Evolutionary conservation across 2,329 filamentous ascomycete species (phyloP), one percentile per base, ranked within the genome.

Genomic region (Periglandula ipomoeae): DNA sequence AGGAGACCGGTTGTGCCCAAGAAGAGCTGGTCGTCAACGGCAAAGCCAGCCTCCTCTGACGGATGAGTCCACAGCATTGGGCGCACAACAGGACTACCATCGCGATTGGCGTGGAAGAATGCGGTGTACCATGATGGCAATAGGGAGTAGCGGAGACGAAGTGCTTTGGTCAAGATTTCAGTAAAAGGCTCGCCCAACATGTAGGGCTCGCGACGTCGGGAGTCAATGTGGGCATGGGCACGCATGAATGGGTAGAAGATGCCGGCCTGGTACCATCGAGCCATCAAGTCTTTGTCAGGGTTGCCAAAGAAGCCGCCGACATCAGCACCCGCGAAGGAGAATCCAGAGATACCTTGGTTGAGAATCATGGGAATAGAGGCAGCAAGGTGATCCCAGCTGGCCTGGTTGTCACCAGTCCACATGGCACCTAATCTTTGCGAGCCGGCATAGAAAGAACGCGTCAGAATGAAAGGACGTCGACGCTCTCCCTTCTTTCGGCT

Each of bases 361-460:
- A 98, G 73, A 22, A 95, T 74, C 93, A 98, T 98, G 22, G 93
- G 91, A 34, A 96, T 79, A 2, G 89, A 86, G 1, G 84, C 87
- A n/a, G 82, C 87, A 15, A 98, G 78, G 61, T 97, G 90, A 17
- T 84, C 82, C 93, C 93, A 98, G 22, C 80, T 83, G 10, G 93
- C 93, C 65, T 93, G 87, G 70, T 98, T 98, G 64, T 98, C 93
- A 52, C 93, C 93, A 19, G 93, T 98, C 93, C 93, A 98, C 90
- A 96, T 96, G 51, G 93, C 91, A 54, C 89, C 88, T 38, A 88
- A 72, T 49, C 91, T 83, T 69, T 98, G 93, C 48, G 87, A 89
- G 32, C 93, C 93, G 11, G 91, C 81, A 63, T 84, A 98, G 72
- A 94, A 98, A 0, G 90, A 86, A 27, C 93, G 85, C 1, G 93